Evolutionary conservation across 768 basidiomycete species (phyloP), one percentile per base, ranked within the genome.

Genomic region (Pisolithus albus): DNA sequence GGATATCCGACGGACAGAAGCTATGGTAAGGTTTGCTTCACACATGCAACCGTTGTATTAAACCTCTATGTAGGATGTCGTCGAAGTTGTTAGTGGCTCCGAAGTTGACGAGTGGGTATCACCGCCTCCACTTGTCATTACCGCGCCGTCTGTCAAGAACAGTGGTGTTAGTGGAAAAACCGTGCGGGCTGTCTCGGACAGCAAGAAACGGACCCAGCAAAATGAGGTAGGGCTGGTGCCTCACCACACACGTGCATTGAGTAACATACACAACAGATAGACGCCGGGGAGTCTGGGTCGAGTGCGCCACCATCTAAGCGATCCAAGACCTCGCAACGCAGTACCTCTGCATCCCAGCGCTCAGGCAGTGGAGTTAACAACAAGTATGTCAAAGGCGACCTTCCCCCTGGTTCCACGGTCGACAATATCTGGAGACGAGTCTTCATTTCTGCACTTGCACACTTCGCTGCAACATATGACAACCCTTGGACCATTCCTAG

Each of bases 401-500:
- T 54, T 24, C 53, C 46, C 6, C n/a, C 8, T 36, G 49, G 53
- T 36, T 46, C 10, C 10, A 47, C 41, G 5, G 21, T 38, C 40
- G 41, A 50, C 42, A 54, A 54, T 10, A 18, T 38, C 2, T 54
- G 53, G 49, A 46, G 39, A 16, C 18, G 34, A 11, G 19, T 54
- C 39, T 54, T 45, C 34, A 45, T 53, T 23, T 53, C 47, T 19
- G 48, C 42, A 7, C 39, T 53, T 5, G 47, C 52, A 10, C 53
- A 54, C 45, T 41, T 47, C 28, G 48, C 52, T 23, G 44, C 36
- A 2, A 37, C 42, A 39, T 53, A 53, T 16, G 18, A 40, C 5
- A 49, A 53, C 15, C n/a, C 52, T 18, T 57, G 56, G 53, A 39
- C 26, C 40, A 42, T 58, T n/a, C 19, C 41, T 6, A 36, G 32